phyloP scores from a whole-genome alignment of 441 rosid genomes.

The Erodium moschatum region DNA sequence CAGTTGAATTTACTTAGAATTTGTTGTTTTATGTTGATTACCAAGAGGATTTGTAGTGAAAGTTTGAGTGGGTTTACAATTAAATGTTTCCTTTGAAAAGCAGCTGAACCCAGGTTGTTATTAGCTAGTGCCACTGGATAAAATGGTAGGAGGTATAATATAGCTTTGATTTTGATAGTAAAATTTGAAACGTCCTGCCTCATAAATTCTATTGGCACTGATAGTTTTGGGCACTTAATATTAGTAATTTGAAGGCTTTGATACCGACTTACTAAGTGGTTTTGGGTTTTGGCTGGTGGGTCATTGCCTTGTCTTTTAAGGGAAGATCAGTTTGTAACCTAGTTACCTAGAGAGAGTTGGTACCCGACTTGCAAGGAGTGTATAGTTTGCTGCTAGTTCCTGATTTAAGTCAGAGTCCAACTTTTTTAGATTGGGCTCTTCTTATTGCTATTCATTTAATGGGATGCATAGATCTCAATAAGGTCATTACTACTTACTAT shows the following conservation, averaged over 20 bases:
- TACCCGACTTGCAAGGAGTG: neutral
- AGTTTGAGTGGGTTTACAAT: constrained; percentile 1
- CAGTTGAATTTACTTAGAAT: neutral
- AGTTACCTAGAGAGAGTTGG: neutral
- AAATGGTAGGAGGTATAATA: neutral
- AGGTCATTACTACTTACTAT: neutral
- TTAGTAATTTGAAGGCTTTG: constrained; percentile 5
- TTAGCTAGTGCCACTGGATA: neutral
- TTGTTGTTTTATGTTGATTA: neutral
- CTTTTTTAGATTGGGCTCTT: neutral
- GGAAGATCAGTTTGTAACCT: neutral
- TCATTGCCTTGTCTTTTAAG: neutral
- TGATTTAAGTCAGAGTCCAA: neutral
- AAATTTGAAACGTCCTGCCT: neutral
- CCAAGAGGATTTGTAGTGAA: neutral
- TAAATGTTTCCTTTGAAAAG: neutral
- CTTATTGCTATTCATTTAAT: neutral
- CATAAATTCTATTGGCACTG: neutral
- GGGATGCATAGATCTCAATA: neutral
- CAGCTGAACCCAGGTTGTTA: neutral
- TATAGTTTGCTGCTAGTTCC: neutral
- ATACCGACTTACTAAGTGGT: neutral
- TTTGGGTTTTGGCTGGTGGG: neutral
- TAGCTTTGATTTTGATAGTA: neutral
- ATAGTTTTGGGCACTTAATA: neutral